Conservation (phyloP, 2,329 filamentous ascomycete genomes). For the Fonsecaea pedrosoi region DNA sequence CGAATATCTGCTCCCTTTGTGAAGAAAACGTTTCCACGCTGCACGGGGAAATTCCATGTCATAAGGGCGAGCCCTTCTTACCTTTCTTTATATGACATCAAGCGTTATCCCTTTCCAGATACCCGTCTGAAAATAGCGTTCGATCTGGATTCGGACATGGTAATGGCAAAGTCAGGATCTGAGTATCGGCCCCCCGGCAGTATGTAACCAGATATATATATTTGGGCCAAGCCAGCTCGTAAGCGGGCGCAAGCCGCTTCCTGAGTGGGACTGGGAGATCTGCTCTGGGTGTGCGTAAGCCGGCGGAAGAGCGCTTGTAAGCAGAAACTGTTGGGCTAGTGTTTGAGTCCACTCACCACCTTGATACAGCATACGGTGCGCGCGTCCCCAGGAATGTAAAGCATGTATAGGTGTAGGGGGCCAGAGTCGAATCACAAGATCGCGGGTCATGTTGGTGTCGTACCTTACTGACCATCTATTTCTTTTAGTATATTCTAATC, state of each 20-base stretch:
- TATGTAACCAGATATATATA: conserved; percentile 6
- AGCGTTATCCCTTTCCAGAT: conserved; percentile 1
- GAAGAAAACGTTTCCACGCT: not conserved
- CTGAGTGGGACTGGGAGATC: not conserved
- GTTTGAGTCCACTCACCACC: not conserved
- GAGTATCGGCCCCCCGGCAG: not conserved
- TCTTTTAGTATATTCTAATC: no score
- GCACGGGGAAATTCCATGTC: not conserved
- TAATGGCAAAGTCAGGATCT: not conserved
- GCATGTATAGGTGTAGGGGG: no score
- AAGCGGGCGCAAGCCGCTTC: not conserved
- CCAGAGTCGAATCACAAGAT: no score
- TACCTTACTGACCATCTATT: no score
- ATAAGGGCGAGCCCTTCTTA: not conserved
- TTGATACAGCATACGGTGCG: not conserved
- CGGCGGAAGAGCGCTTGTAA: not conserved
- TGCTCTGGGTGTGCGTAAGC: not conserved
- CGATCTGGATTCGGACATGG: not conserved
- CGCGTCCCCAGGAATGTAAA: no score
- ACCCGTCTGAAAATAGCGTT: not conserved
- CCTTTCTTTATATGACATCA: not conserved
- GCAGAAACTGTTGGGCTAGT: not conserved
- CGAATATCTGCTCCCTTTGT: not conserved
- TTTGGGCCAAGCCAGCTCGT: not conserved
- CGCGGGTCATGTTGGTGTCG: no score